Evolutionary conservation across 2,329 filamentous ascomycete species (phyloP).

Genomic region (Penicillium sp.): DNA sequence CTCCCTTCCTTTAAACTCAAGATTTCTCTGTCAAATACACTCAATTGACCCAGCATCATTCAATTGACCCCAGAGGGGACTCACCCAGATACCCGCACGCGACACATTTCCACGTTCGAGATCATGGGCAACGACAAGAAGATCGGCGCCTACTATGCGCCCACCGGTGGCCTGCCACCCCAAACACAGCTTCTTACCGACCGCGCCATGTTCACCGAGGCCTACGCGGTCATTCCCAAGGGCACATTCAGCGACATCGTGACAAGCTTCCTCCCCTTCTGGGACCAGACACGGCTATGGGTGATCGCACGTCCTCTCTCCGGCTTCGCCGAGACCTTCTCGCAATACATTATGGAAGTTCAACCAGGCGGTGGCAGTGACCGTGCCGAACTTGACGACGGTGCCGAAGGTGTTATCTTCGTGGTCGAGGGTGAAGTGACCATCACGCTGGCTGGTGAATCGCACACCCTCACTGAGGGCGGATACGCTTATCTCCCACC

Average conservation of each 20-base stretch:
- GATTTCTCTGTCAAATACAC: background rate
- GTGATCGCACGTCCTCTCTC: slow-evolving; percentile 35
- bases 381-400: slow-evolving; percentile 30
- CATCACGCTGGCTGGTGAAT: slow-evolving; percentile 22
- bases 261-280: slow-evolving; percentile 36
- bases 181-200: slow-evolving; percentile 35
- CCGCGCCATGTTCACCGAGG: slow-evolving; percentile 37
- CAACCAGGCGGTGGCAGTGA: slow-evolving; percentile 33
- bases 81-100: background rate
- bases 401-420: slow-evolving; percentile 31
- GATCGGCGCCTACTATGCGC: slow-evolving; percentile 37
- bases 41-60: background rate
- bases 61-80: background rate
- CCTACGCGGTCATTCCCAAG: slow-evolving; percentile 34
- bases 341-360: slow-evolving; percentile 38
- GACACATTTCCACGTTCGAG: background rate
- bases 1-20: background rate
- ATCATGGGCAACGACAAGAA: slow-evolving; percentile 43
- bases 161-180: slow-evolving; percentile 32
- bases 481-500: slow-evolving; percentile 34
- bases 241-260: slow-evolving; percentile 35
- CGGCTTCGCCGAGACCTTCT: slow-evolving; percentile 36
- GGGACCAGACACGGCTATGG: slow-evolving; percentile 36
- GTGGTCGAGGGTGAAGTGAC: slow-evolving; percentile 34
- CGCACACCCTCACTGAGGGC: slow-evolving; percentile 32